Percentiles rank a stretch among this genome's conserved stretches.
phyloP scores from a whole-genome alignment of 371 early-diverging fungal species.

The Coemansia sp. region DNA sequence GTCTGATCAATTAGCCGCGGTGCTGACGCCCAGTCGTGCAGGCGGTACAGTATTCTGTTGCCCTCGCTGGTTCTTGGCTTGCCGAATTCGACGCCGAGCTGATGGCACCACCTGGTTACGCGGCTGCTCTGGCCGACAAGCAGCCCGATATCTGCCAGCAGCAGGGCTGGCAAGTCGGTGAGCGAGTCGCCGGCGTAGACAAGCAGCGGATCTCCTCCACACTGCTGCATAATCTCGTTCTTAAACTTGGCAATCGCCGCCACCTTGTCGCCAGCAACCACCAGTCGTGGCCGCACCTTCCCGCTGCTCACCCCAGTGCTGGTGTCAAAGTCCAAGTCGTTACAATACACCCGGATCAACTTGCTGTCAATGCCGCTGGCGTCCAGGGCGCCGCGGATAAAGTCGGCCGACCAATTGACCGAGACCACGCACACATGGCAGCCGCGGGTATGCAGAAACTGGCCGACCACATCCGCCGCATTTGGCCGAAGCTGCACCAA shows the following conservation, averaged over 20 bases:
- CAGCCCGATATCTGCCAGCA: constrained; percentile 37
- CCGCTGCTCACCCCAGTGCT: constrained; percentile 22
- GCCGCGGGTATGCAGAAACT: constrained; percentile 2
- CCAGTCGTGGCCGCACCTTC: constrained; percentile 11
- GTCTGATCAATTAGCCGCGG: too few species aligned
- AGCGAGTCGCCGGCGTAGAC: constrained; percentile 45
- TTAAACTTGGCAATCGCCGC: background rate
- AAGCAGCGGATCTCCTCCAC: background rate
- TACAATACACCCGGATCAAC: constrained; percentile 13
- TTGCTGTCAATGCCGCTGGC: constrained; percentile 17
- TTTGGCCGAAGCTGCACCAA: constrained; percentile 12
- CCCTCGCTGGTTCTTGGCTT: background rate
- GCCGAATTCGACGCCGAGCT: constrained; percentile 22
- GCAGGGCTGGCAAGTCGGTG: constrained; percentile 43
- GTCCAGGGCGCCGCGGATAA: constrained; percentile 30
- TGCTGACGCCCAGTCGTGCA: constrained; percentile 15
- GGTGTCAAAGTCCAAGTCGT: constrained; percentile 16
- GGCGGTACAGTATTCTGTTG: background rate
- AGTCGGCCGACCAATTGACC: constrained; percentile 42
- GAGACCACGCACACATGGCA: constrained; percentile 20
- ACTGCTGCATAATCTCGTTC: background rate
- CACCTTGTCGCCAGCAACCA: constrained; percentile 32
- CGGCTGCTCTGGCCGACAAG: constrained; percentile 24
- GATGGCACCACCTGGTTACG: constrained; percentile 27
- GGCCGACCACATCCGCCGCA: constrained; percentile 14